A percentile compares a stretch with the other conserved stretches of the same genome.
These are phyloP conservation scores for Euphrasia arctica DNA, from an alignment of 305 asterid species.

Conservation along the genomic window DNA sequence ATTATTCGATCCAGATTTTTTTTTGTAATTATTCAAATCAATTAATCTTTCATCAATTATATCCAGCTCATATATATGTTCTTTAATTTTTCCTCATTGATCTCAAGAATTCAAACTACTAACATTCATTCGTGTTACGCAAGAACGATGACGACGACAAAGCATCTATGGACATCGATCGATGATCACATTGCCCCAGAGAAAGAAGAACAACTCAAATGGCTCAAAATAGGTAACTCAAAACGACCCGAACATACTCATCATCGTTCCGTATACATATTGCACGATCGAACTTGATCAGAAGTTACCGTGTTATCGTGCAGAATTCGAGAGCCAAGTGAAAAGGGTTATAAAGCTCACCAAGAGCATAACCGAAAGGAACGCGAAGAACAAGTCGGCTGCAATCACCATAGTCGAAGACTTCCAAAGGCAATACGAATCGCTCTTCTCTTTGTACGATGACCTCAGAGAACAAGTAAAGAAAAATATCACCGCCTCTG, in stretches of 20 bases:
- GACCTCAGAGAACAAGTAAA: slow-evolving; percentile 58
- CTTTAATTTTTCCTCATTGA: too few species aligned
- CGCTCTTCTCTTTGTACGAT: slow-evolving; percentile 53
- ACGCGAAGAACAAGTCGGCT: slow-evolving; percentile 50
- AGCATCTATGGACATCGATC: slow-evolving; percentile 38
- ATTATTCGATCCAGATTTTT: not conserved
- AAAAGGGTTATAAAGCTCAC: slow-evolving; percentile 49
- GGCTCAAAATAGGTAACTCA: too few species aligned
- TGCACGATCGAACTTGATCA: too few species aligned
- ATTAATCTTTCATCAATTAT: too few species aligned
- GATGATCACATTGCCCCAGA: slow-evolving; percentile 49
- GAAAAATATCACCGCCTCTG: slow-evolving; percentile 29
- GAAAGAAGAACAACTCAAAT: slow-evolving; percentile 24
- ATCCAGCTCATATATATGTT: too few species aligned
- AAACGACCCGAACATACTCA: too few species aligned
- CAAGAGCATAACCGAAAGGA: slow-evolving; percentile 55
- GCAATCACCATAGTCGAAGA: slow-evolving; percentile 58
- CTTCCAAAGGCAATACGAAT: slow-evolving; percentile 58
- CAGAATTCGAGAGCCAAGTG: slow-evolving; percentile 68
- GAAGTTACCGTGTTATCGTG: too few species aligned
- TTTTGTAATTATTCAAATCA: not conserved
- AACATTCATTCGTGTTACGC: too few species aligned
- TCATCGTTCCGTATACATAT: too few species aligned
- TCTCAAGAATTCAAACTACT: too few species aligned
- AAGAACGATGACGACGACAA: too few species aligned